These are phyloP conservation scores for Blastobotrys malaysiensis DNA, from an alignment of 1,139 yeast genomes.

Conservation along the genomic window DNA sequence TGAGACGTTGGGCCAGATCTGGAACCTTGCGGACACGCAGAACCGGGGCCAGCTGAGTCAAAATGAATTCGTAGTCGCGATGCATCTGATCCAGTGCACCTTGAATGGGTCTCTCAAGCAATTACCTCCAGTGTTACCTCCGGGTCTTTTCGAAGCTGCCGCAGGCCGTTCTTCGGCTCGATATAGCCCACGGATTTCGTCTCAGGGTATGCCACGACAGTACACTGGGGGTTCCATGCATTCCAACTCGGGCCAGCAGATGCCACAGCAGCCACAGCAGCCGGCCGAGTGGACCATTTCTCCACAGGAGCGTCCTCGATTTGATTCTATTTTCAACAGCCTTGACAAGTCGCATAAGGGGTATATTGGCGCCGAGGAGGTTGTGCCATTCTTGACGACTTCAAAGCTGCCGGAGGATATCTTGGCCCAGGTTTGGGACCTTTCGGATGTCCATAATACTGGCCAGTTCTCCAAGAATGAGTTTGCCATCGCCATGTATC, in stretches of 20 bases:
- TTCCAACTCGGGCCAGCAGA: conserved; percentile 10
- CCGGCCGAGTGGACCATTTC: conserved; percentile 37
- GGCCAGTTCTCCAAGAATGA: conserved; percentile 78
- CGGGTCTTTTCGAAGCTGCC: conserved; percentile 30
- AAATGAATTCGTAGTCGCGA: conserved; percentile 81
- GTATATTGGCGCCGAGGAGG: conserved; percentile 57
- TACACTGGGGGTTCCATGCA: conserved; percentile 16
- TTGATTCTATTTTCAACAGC: conserved; percentile 69
- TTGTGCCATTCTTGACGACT: conserved; percentile 83
- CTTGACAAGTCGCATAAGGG: conserved; percentile 66
- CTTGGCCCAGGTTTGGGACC: conserved; percentile 89
- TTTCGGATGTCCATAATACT: conserved; percentile 83
- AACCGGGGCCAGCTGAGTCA: conserved; percentile 66
- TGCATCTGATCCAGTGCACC: conserved; percentile 87
- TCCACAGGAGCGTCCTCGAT: conserved; percentile 67
- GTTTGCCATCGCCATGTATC: conserved; percentile 88
- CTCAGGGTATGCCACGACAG: conserved; percentile 18
- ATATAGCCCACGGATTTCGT: conserved; percentile 10
- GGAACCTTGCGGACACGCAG: conserved; percentile 80
- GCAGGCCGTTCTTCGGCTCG: conserved; percentile 21
- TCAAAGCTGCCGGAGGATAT: conserved; percentile 82
- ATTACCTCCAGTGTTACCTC: conserved; percentile 66
- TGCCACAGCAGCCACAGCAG: not conserved
- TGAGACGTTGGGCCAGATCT: conserved; percentile 71
- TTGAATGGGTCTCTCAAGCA: conserved; percentile 61